Base-by-base conservation (phyloP, 1,284 basidiomycete genomes). In the Ceratobasidium sp. region DNA sequence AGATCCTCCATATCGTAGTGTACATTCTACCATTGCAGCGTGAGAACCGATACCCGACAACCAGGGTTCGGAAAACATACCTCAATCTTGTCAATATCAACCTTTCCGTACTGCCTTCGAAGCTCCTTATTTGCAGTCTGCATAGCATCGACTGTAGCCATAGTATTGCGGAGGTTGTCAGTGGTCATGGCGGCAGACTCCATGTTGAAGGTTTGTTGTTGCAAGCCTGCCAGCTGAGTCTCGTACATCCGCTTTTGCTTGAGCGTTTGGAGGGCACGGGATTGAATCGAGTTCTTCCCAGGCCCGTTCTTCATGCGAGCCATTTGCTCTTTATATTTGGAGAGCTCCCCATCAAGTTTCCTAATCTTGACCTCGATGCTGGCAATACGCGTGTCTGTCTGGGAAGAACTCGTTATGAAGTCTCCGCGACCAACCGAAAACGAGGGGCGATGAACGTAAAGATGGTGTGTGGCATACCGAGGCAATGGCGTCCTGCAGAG, bases 141-240 rank as follows among this genome's bases (percentile, higher is more conserved):
- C 96, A 99, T 98, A 4, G 96, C 97, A 78, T 98, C 95, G 26
- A 99, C 91, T 0, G 97, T 99, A n/a, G 96, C 97, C 97, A 99
- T 99, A 77, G 97, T 99, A 80, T 98, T 99, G 75, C 95, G 89
- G 77, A 99, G 82, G 81, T 99, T 99, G 82, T 99, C 97, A 3
- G 97, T 98, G 18, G 95, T 92, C 81, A 99, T 90, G 10, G 92
- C 89, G 28, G 97, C 93, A 75, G 94, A 96, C 83, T 99, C 97
- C 94, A 99, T 99, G 82, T 99, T 99, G 85, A 95, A 99, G 26
- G 93, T 91, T 81, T 99, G 97, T 80, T 99, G 97, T 59, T 92
- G 86, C 14, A 99, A 86, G 80, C 98, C 95, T 9, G 88, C 86
- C 43, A 98, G 86, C 81, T 99, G 97, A 16, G 84, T 84, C 80